Evolutionary conservation across 2,329 filamentous ascomycete genomes (phyloP).

Genomic region (Pseudovirgaria hyperparasitica): DNA sequence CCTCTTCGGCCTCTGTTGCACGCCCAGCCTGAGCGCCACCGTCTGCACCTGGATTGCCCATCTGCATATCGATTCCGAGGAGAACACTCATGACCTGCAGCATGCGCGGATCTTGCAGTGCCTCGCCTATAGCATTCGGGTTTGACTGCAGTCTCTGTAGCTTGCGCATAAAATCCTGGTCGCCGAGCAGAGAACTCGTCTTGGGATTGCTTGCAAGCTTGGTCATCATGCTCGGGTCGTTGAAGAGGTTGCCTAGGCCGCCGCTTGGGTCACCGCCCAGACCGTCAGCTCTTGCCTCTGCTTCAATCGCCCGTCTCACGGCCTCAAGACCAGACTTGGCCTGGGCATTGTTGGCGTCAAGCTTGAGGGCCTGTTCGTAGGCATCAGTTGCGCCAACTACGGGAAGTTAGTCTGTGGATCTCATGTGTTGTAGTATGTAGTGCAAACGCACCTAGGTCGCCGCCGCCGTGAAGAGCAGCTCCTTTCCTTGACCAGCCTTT

Average conservation of each 20-base stretch:
- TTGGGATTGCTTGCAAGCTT: constrained; percentile 94
- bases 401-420: constrained; percentile 8
- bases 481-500: constrained; percentile 95
- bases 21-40: constrained; percentile 24
- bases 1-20: constrained; percentile 48
- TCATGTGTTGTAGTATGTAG: too few species aligned
- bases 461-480: constrained; percentile 74
- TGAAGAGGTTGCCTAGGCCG: constrained; percentile 87
- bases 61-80: constrained; percentile 85
- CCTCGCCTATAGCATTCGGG: constrained; percentile 62
- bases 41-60: constrained; percentile 41
- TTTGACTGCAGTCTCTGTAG: constrained; percentile 71
- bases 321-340: constrained; percentile 78
- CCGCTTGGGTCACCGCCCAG: constrained; percentile 52
- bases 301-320: constrained; percentile 78
- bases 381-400: constrained; percentile 69
- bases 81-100: constrained; percentile 87
- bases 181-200: constrained; percentile 68
- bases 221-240: constrained; percentile 74
- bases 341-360: constrained; percentile 82
- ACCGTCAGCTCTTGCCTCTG: constrained; percentile 53
- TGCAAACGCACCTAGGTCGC: constrained; percentile 52
- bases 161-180: constrained; percentile 82
- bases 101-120: constrained; percentile 84
- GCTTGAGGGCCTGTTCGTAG: constrained; percentile 87